Evolutionary conservation across 2,329 filamentous ascomycete species (phyloP).

Genomic region (Nemania bipapillata): DNA sequence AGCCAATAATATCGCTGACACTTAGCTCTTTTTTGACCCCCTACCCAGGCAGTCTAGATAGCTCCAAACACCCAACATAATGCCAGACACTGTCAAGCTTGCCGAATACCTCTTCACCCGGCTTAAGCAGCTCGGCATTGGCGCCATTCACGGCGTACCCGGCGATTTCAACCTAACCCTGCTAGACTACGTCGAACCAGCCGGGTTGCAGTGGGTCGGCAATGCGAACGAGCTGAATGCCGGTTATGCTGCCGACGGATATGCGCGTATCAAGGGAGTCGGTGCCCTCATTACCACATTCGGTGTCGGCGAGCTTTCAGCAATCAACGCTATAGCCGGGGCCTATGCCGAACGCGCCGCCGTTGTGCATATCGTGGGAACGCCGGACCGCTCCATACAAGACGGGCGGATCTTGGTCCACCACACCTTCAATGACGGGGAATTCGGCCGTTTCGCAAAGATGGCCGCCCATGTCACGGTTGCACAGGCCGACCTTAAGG

Average conservation of each 20-base stretch:
- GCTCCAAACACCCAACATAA: constrained; percentile 4
- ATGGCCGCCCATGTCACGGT: constrained; percentile 63
- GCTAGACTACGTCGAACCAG: constrained; percentile 54
- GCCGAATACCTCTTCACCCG: constrained; percentile 54
- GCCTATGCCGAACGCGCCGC: constrained; percentile 67
- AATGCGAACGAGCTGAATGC: constrained; percentile 69
- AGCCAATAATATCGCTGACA: neutral
- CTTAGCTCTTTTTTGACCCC: neutral
- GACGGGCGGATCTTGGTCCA: constrained; percentile 59
- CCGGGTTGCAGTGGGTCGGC: constrained; percentile 59
- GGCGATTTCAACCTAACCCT: constrained; percentile 56
- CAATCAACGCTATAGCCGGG: constrained; percentile 68
- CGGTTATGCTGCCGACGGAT: constrained; percentile 68
- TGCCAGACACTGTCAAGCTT: constrained; percentile 43
- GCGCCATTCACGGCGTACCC: constrained; percentile 60
- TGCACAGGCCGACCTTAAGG: constrained; percentile 59
- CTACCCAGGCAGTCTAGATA: neutral
- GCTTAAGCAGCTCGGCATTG: constrained; percentile 57
- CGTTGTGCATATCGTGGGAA: constrained; percentile 69
- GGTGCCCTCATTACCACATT: constrained; percentile 67
- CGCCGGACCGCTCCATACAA: constrained; percentile 59
- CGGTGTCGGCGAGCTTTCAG: constrained; percentile 67
- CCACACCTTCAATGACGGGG: constrained; percentile 67
- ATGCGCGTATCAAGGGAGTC: constrained; percentile 64
- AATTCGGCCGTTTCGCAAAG: constrained; percentile 62